These are phyloP conservation scores for Candida insectorum DNA, from an alignment of 805 yeast genomes.

Conservation along the genomic window DNA sequence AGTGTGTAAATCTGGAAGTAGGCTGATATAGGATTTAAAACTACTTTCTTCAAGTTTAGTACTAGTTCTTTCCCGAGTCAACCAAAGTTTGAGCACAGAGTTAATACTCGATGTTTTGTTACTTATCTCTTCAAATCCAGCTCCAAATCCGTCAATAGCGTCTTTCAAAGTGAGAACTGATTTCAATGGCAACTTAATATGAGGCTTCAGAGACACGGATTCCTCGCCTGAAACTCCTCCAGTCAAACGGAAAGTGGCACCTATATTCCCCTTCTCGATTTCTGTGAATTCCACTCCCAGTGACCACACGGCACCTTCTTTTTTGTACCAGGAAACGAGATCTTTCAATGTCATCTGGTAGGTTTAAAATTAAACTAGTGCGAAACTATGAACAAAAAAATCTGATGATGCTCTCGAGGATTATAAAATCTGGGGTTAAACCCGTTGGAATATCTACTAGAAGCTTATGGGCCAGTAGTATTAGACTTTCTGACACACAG, in stretches of 20 bases:
- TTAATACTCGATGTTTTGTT: slow-evolving; percentile 21
- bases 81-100: slow-evolving; percentile 30
- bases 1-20: slow-evolving; percentile 34
- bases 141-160: slow-evolving; percentile 21
- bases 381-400: too few species aligned
- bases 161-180: slow-evolving; percentile 19
- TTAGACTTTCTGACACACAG: too few species aligned
- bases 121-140: slow-evolving; percentile 9
- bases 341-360: slow-evolving; percentile 7
- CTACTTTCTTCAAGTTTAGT: slow-evolving; percentile 15
- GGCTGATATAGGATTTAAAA: slow-evolving; percentile 25
- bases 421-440: too few species aligned
- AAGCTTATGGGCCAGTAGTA: too few species aligned
- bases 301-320: slow-evolving; percentile 27
- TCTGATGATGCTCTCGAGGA: too few species aligned
- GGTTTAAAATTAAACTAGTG: too few species aligned
- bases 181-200: slow-evolving; percentile 18
- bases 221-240: slow-evolving; percentile 2
- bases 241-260: slow-evolving; percentile 14
- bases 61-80: slow-evolving; percentile 26
- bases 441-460: too few species aligned
- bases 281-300: slow-evolving; percentile 19
- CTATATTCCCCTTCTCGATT: slow-evolving; percentile 19
- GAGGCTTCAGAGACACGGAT: slow-evolving; percentile 5
- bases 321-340: slow-evolving; percentile 29